These are phyloP conservation scores for Penicillium crustosum DNA, from an alignment of 2,329 filamentous ascomycete genomes.

Conservation along the genomic window DNA sequence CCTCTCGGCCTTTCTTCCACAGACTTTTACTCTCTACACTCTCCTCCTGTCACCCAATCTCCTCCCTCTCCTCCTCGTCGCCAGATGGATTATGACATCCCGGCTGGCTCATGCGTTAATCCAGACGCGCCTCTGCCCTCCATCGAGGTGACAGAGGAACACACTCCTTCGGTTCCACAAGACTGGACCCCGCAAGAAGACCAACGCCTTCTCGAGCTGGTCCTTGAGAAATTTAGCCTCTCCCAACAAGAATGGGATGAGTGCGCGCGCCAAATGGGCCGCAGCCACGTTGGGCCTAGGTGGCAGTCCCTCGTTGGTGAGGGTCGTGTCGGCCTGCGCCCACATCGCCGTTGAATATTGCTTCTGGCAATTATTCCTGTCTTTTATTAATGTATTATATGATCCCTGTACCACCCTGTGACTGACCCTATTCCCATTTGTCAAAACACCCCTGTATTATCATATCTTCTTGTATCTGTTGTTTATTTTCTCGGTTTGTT, in stretches of 20 bases:
- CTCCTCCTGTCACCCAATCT: constrained; percentile 35
- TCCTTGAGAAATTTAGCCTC: constrained; percentile 47
- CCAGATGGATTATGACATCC: constrained; percentile 5
- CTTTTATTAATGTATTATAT: constrained; percentile 17
- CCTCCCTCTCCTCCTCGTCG: constrained; percentile 29
- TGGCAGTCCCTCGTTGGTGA: constrained; percentile 46
- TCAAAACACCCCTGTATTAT: constrained; percentile 25
- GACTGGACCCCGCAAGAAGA: constrained; percentile 46
- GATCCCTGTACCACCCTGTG: constrained; percentile 18
- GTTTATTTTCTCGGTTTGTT: neutral
- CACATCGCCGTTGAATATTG: constrained; percentile 25
- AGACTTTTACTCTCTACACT: constrained; percentile 47
- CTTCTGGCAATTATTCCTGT: neutral
- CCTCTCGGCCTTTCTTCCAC: constrained; percentile 45
- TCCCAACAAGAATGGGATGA: constrained; percentile 48
- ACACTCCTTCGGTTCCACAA: constrained; percentile 15
- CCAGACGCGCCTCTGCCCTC: constrained; percentile 40
- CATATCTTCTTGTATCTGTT: constrained; percentile 6
- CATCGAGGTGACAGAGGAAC: constrained; percentile 33
- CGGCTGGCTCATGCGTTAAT: constrained; percentile 22
- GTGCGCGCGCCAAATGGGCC: constrained; percentile 45
- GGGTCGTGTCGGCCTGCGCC: constrained; percentile 45
- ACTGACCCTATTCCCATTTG: constrained; percentile 8
- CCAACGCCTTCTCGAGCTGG: constrained; percentile 43
- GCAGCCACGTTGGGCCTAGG: constrained; percentile 41